These are phyloP conservation scores for Scytalidium sp. DNA, from an alignment of 2,329 filamentous ascomycete species.

Conservation along the genomic window DNA sequence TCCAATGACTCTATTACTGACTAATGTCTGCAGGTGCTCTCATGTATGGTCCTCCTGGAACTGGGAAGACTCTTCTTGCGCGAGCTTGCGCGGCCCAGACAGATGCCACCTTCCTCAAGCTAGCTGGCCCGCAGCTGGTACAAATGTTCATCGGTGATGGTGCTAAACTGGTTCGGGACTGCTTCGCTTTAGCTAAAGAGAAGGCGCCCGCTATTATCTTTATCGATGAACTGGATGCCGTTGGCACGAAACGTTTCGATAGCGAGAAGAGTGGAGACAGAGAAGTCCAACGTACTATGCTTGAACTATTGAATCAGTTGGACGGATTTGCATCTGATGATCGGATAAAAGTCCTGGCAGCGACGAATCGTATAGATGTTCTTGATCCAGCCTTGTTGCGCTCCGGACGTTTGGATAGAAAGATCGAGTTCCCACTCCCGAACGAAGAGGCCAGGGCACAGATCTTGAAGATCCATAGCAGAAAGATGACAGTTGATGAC, in stretches of 20 bases:
- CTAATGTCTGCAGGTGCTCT: conserved; percentile 65
- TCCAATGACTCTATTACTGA: conserved; percentile 9
- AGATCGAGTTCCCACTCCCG: conserved; percentile 97
- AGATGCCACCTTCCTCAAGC: conserved; percentile 97
- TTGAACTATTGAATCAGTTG: conserved; percentile 96
- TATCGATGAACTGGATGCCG: conserved; percentile 96
- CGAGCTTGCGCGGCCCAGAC: conserved; percentile 97
- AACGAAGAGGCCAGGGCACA: conserved; percentile 97
- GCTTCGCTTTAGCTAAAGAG: conserved; percentile 96
- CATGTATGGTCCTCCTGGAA: conserved; percentile 95
- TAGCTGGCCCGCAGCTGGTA: conserved; percentile 94
- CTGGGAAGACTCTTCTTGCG: conserved; percentile 87
- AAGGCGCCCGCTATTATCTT: conserved; percentile 99
- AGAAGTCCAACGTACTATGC: conserved; percentile 97
- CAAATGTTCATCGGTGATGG: conserved; percentile 99
- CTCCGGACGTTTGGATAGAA: conserved; percentile 88
- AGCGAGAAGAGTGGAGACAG: conserved; percentile 97
- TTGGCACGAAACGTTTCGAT: conserved; percentile 99
- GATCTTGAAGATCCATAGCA: conserved; percentile 94
- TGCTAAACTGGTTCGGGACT: conserved; percentile 95
- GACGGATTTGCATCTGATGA: conserved; percentile 97
- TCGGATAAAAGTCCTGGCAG: conserved; percentile 92
- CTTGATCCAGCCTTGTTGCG: conserved; percentile 88
- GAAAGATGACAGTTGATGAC: conserved; percentile 96
- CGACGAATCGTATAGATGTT: conserved; percentile 92